Percentiles rank a stretch among this genome's conserved stretches.
phyloP scores from a whole-genome alignment of 345 rosid species.

The Eucalyptus microcorys region DNA sequence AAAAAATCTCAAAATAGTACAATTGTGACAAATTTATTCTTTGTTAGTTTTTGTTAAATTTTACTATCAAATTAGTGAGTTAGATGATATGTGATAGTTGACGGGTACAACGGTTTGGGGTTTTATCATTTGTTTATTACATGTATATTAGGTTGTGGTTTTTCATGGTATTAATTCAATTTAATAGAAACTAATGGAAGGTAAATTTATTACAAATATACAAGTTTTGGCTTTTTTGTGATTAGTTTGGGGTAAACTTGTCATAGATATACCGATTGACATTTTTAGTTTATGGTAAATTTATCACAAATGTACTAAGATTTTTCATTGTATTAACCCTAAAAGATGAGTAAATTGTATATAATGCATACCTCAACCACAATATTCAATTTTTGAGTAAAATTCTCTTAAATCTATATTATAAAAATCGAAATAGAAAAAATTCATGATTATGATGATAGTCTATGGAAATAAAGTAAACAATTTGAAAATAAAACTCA shows the following conservation, averaged over 20 bases:
- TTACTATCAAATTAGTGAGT: rapidly evolving
- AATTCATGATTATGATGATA: not conserved
- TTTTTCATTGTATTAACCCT: not conserved
- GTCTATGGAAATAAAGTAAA: too few relatives aligned
- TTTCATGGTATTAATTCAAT: rapidly evolving
- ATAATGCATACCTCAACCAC: too few relatives aligned
- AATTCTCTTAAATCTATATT: rapidly evolving
- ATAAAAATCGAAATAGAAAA: not conserved
- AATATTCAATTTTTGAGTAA: not conserved
- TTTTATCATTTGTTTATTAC: rapidly evolving
- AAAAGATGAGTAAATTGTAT: not conserved
- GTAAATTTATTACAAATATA: too few relatives aligned
- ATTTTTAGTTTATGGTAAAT: too few relatives aligned
- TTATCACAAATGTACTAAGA: rapidly evolving
- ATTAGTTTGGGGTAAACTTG: too few relatives aligned
- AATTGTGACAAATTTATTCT: rapidly evolving
- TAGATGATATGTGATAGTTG: rapidly evolving
- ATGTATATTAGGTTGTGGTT: rapidly evolving
- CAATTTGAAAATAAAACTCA: too few relatives aligned
- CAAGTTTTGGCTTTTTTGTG: rapidly evolving
- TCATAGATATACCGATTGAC: rapidly evolving
- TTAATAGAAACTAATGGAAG: rapidly evolving
- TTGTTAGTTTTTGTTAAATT: rapidly evolving
- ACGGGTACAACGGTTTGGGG: rapidly evolving
- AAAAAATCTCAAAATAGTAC: rapidly evolving